Percentiles rank a stretch among this genome's conserved stretches.
phyloP scores from a whole-genome alignment of 495 filamentous ascomycete genomes.

The Collariella sp. region DNA sequence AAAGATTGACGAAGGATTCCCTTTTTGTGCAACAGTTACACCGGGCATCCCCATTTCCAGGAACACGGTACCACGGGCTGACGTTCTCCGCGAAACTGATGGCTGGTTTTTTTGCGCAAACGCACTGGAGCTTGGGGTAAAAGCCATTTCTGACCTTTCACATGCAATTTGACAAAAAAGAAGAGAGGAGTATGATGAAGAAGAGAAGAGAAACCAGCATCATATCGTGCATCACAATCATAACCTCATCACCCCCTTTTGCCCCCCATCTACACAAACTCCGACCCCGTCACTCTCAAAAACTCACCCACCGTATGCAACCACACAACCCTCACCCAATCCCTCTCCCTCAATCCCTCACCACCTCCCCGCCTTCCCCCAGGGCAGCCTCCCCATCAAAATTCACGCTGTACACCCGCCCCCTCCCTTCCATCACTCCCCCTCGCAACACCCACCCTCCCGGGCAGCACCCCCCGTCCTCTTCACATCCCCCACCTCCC shows the following conservation, averaged over 20 bases:
- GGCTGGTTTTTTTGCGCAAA: too few relatives aligned
- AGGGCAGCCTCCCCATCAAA: constrained; percentile 34
- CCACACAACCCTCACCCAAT: constrained; percentile 41
- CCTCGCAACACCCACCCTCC: constrained; percentile 24
- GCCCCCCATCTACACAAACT: constrained; percentile 6
- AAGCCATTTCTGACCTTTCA: too few relatives aligned
- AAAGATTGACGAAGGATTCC: too few relatives aligned
- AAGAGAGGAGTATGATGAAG: too few relatives aligned
- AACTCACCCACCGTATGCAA: constrained; percentile 43
- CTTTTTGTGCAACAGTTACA: too few relatives aligned
- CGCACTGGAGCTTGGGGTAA: too few relatives aligned
- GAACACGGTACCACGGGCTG: too few relatives aligned
- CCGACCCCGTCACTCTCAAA: constrained; percentile 25
- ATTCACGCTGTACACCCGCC: constrained; percentile 46
- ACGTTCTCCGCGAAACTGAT: too few relatives aligned
- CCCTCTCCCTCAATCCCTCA: constrained; percentile 34
- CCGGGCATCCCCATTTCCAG: too few relatives aligned
- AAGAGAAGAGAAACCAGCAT: too few relatives aligned
- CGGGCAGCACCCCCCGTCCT: constrained; percentile 22
- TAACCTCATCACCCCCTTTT: neutral
- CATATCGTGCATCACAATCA: too few relatives aligned
- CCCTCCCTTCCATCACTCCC: constrained; percentile 41
- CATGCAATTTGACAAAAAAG: too few relatives aligned
- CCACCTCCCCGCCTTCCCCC: constrained; percentile 25
- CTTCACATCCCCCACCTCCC: neutral